phyloP scores from a whole-genome alignment of 768 basidiomycete species.

The Lactarius sp. region DNA sequence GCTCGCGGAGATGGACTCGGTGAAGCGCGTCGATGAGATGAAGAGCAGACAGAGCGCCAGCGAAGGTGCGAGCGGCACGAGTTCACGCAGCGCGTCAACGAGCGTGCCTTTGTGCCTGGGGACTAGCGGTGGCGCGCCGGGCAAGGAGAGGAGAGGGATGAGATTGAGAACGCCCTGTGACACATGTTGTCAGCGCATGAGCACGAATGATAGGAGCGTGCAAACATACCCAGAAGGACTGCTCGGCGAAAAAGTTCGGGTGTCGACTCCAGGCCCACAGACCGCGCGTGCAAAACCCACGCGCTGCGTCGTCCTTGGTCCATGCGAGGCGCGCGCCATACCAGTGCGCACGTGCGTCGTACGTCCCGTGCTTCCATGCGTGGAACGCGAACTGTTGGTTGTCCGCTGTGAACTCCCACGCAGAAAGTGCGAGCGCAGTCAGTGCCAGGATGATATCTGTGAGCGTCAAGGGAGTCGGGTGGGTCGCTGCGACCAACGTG shows the following conservation, averaged over 20 bases:
- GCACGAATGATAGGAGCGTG: background rate
- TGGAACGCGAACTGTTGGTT: conserved; percentile 90
- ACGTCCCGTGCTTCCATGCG: conserved; percentile 56
- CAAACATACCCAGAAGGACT: conserved; percentile 66
- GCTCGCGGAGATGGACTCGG: conserved; percentile 68
- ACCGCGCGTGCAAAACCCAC: conserved; percentile 83
- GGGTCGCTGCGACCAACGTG: conserved; percentile 47
- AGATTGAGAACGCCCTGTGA: conserved; percentile 61
- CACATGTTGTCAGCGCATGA: too few species aligned
- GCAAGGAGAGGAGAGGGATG: conserved; percentile 53
- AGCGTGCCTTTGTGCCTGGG: conserved; percentile 27
- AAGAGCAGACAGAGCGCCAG: conserved; percentile 66
- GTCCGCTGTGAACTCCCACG: conserved; percentile 78
- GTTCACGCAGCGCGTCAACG: conserved; percentile 28
- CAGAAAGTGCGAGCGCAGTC: conserved; percentile 54
- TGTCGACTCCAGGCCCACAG: conserved; percentile 86
- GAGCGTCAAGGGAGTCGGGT: conserved; percentile 46
- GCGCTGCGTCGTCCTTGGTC: conserved; percentile 59
- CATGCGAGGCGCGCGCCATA: conserved; percentile 59
- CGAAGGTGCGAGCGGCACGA: conserved; percentile 48
- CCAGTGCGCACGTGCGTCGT: conserved; percentile 42
- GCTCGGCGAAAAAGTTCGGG: conserved; percentile 92
- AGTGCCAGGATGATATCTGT: conserved; percentile 62
- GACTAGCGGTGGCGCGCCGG: conserved; percentile 15
- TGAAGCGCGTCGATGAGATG: conserved; percentile 69